Evolutionary conservation across 1,284 basidiomycete genomes (phyloP).

Genomic region (Leccinum pachyderme): DNA sequence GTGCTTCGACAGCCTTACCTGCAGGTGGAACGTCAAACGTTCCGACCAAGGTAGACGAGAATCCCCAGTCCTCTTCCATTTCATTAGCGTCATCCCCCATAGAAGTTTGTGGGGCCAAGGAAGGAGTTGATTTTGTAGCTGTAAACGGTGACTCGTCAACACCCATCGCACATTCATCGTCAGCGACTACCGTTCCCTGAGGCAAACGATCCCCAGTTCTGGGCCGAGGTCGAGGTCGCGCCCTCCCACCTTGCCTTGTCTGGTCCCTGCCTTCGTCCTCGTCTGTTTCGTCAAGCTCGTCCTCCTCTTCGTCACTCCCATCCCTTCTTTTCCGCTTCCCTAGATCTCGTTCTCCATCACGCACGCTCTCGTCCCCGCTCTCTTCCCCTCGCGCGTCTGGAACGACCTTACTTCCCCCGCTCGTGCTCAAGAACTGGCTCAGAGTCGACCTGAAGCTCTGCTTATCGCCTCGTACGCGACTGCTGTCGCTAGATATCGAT

Average conservation of each 20-base stretch:
- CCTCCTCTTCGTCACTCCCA: constrained; percentile 15
- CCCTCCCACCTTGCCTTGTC: neutral
- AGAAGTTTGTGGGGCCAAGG: neutral
- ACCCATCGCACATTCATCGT: constrained; percentile 31
- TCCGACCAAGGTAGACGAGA: constrained; percentile 29
- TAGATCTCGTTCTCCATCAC: constrained; percentile 8
- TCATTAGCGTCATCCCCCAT: constrained; percentile 23
- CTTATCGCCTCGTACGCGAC: constrained; percentile 7
- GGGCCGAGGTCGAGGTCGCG: neutral
- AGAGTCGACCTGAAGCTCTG: constrained; percentile 45
- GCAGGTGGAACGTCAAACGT: constrained; percentile 18
- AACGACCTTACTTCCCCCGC: constrained; percentile 35
- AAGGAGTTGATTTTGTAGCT: neutral
- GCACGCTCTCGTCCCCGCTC: constrained; percentile 8
- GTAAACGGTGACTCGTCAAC: constrained; percentile 17
- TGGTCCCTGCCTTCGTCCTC: neutral
- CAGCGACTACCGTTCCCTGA: constrained; percentile 23
- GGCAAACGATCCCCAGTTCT: constrained; percentile 21
- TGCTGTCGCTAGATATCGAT: constrained; percentile 12
- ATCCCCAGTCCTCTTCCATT: constrained; percentile 29
- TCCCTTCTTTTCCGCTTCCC: constrained; percentile 6
- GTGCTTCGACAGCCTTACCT: constrained; percentile 16
- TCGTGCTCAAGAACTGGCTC: constrained; percentile 48
- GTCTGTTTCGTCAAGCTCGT: constrained; percentile 13
- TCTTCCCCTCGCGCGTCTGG: constrained; percentile 25